Evolutionary conservation across 2,329 filamentous ascomycete species (phyloP).

Genomic region (Lecanicillium sp.): DNA sequence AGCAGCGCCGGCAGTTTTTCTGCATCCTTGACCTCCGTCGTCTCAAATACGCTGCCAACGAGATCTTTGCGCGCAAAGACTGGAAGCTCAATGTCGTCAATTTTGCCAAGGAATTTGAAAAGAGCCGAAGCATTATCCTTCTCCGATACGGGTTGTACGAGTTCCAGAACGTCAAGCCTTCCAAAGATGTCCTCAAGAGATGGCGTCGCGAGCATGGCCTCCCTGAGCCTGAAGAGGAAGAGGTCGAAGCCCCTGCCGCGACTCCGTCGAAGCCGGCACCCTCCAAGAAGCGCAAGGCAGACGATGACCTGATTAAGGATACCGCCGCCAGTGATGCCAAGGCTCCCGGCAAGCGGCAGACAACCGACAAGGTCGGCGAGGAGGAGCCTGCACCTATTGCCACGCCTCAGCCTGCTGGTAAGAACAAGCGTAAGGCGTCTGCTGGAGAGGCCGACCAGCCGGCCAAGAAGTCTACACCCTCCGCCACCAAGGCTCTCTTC

Average conservation of each 20-base stretch:
- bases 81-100: constrained; percentile 58
- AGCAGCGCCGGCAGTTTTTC: constrained; percentile 56
- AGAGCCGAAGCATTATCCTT: constrained; percentile 56
- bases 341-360: constrained; percentile 45
- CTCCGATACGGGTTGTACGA: constrained; percentile 57
- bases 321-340: constrained; percentile 29
- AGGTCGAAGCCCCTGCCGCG: constrained; percentile 24
- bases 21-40: constrained; percentile 57
- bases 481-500: constrained; percentile 50
- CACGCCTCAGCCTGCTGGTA: constrained; percentile 29
- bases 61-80: constrained; percentile 54
- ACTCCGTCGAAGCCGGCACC: constrained; percentile 29
- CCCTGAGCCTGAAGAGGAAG: constrained; percentile 43
- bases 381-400: constrained; percentile 24
- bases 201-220: constrained; percentile 54
- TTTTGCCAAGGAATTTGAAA: constrained; percentile 59
- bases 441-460: constrained; percentile 44
- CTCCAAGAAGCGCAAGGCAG: constrained; percentile 52
- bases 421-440: constrained; percentile 49
- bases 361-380: constrained; percentile 34
- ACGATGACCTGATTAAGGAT: constrained; percentile 41
- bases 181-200: constrained; percentile 50
- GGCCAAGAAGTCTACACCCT: constrained; percentile 43
- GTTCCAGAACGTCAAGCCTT: constrained; percentile 57
- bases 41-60: constrained; percentile 55